A percentile compares a stretch with the other conserved stretches of the same genome.
Conservation (phyloP, 2,329 filamentous ascomycete genomes). For the Diaporthe citri region DNA sequence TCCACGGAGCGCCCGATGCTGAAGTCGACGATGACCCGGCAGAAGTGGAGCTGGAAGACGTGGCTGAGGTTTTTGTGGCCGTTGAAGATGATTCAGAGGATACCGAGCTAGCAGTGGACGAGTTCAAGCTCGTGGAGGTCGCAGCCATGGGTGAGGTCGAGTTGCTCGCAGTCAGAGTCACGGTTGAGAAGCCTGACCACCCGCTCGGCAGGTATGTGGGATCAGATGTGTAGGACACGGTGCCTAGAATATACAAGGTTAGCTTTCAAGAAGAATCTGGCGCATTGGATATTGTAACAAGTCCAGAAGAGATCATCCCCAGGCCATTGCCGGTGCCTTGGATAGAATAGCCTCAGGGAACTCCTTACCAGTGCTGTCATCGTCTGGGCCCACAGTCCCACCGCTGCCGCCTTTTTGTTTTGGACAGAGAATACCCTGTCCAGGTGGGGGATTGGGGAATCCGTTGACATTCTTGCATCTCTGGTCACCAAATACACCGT, state of each 20-base stretch:
- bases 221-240: not conserved
- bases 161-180: not conserved
- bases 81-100: not conserved
- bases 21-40: too few relatives aligned
- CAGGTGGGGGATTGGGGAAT: not conserved
- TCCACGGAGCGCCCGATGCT: not conserved
- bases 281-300: too few relatives aligned
- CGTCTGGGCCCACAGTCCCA: not conserved
- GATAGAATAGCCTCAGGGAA: too few relatives aligned
- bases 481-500: not conserved
- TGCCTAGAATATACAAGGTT: not conserved
- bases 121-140: not conserved
- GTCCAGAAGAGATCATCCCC: too few relatives aligned
- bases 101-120: not conserved
- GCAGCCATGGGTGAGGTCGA: not conserved
- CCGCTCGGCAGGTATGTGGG: not conserved
- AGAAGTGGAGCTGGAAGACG: not conserved
- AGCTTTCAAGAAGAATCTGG: too few relatives aligned
- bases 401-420: too few relatives aligned
- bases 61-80: not conserved
- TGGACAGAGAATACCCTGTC: too few relatives aligned
- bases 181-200: slow-evolving; percentile 4
- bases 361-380: slow-evolving; percentile 16
- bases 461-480: not conserved
- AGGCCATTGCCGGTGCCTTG: too few relatives aligned